These are phyloP conservation scores for Penicillium sp. DNA, from an alignment of 2,329 filamentous ascomycete genomes.

Conservation along the genomic window DNA sequence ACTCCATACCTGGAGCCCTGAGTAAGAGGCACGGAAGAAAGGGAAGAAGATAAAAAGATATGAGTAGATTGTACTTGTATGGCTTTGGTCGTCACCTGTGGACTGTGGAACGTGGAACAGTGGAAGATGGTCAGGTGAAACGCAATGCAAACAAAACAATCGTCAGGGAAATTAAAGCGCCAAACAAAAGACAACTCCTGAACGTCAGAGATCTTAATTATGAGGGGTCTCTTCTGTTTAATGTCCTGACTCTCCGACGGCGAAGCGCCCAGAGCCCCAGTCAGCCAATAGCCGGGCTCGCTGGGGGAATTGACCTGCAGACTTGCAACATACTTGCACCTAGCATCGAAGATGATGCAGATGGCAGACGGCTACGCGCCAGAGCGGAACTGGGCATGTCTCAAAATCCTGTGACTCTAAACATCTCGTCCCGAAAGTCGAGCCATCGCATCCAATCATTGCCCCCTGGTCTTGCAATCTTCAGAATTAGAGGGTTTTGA, in stretches of 20 bases:
- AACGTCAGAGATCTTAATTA: not conserved
- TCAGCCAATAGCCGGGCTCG: slow-evolving; percentile 14
- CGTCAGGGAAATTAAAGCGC: not conserved
- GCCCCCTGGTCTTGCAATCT: not conserved
- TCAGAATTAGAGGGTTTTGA: slow-evolving; percentile 3
- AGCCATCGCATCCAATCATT: slow-evolving; percentile 19
- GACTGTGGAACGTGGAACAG: too few species aligned
- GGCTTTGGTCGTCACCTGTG: too few species aligned
- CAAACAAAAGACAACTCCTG: not conserved
- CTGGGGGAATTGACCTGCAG: slow-evolving; percentile 7
- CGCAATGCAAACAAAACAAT: not conserved
- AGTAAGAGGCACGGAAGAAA: too few species aligned
- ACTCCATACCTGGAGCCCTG: too few species aligned
- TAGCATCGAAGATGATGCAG: not conserved
- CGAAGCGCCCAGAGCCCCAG: slow-evolving; percentile 14
- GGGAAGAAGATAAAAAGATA: too few species aligned
- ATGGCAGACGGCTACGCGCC: slow-evolving; percentile 18
- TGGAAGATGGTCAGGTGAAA: not conserved
- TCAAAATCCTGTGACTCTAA: slow-evolving; percentile 15
- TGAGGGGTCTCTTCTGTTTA: not conserved
- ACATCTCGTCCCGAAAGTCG: slow-evolving; percentile 9
- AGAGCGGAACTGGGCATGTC: slow-evolving; percentile 15
- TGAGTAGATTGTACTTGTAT: too few species aligned
- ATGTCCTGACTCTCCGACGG: not conserved
- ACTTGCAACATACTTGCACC: slow-evolving; percentile 11